Evolutionary conservation across 1,284 basidiomycete species (phyloP).

Genomic region (Rhodotorula sp.): DNA sequence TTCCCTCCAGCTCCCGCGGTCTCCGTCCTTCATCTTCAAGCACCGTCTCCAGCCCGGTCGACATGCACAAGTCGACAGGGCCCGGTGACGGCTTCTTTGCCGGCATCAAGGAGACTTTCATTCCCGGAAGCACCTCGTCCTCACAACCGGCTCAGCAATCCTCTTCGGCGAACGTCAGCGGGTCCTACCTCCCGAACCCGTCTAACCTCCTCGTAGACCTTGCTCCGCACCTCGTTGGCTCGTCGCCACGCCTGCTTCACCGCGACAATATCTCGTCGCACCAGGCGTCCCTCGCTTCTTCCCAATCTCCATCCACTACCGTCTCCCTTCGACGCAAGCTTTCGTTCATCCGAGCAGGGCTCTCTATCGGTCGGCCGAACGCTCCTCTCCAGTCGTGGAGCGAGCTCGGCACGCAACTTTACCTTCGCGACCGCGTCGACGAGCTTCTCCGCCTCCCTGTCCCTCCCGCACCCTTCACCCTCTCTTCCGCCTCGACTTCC

Average conservation of each 20-base stretch:
- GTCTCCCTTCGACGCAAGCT: constrained; percentile 26
- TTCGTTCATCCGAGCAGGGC: constrained; percentile 54
- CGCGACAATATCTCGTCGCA: constrained; percentile 57
- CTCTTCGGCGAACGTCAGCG: not conserved
- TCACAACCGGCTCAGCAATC: not conserved
- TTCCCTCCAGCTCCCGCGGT: no score
- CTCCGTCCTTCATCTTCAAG: no score
- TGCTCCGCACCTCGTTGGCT: constrained; percentile 49
- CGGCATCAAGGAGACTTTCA: not conserved
- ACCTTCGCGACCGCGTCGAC: constrained; percentile 42
- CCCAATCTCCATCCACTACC: constrained; percentile 7
- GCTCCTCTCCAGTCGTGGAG: constrained; percentile 46
- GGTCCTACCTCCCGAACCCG: constrained; percentile 23
- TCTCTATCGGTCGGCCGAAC: constrained; percentile 60
- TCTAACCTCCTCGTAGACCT: constrained; percentile 32
- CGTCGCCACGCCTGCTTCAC: constrained; percentile 59
- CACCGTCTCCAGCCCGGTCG: no score
- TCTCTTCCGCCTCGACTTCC: constrained; percentile 5
- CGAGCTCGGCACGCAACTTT: constrained; percentile 49
- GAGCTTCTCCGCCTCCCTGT: constrained; percentile 40
- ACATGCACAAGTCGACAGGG: not conserved
- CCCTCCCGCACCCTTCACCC: constrained; percentile 33
- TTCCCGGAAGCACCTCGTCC: not conserved
- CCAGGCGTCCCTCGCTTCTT: constrained; percentile 15
- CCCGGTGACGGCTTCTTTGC: not conserved